phyloP scores from a whole-genome alignment of 2,329 filamentous ascomycete species.

The Biscogniauxia mediterranea region DNA sequence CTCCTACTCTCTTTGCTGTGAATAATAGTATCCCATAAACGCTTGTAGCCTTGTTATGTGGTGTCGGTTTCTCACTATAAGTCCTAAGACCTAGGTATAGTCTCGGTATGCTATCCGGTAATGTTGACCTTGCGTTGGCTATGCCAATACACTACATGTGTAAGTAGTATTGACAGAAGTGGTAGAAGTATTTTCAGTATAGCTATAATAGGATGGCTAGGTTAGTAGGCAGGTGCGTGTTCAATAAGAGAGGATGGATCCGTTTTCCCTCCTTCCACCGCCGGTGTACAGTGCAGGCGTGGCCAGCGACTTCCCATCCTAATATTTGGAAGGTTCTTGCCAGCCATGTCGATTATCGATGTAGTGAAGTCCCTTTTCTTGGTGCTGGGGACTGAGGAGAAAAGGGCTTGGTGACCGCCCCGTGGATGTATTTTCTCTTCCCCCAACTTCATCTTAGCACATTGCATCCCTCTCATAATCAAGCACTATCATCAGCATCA shows the following conservation, averaged over 20 bases:
- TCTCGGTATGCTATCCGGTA: too few relatives aligned
- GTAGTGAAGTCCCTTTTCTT: neutral
- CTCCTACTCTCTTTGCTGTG: neutral
- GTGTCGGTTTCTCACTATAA: too few relatives aligned
- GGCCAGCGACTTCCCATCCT: neutral
- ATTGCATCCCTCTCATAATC: constrained; percentile 25
- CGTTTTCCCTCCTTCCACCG: neutral
- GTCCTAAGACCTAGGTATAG: too few relatives aligned
- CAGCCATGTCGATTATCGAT: neutral
- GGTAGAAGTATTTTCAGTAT: too few relatives aligned
- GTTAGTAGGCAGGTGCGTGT: too few relatives aligned
- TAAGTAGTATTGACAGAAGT: too few relatives aligned
- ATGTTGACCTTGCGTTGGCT: too few relatives aligned
- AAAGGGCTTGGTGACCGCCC: neutral
- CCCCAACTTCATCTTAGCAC: constrained; percentile 20
- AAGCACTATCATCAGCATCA: constrained; percentile 27
- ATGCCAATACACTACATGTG: too few relatives aligned
- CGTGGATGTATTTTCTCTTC: constrained; percentile 6
- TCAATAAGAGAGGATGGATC: too few relatives aligned
- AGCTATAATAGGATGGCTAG: too few relatives aligned
- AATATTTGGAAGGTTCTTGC: neutral
- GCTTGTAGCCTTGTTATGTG: too few relatives aligned
- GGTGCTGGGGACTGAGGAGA: neutral
- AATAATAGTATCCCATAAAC: too few relatives aligned
- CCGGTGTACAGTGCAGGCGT: neutral